A percentile compares a stretch with the other conserved stretches of the same genome.
phyloP scores from a whole-genome alignment of 108 stramenopile genomes.

The Nannochloropsis gaditana region DNA sequence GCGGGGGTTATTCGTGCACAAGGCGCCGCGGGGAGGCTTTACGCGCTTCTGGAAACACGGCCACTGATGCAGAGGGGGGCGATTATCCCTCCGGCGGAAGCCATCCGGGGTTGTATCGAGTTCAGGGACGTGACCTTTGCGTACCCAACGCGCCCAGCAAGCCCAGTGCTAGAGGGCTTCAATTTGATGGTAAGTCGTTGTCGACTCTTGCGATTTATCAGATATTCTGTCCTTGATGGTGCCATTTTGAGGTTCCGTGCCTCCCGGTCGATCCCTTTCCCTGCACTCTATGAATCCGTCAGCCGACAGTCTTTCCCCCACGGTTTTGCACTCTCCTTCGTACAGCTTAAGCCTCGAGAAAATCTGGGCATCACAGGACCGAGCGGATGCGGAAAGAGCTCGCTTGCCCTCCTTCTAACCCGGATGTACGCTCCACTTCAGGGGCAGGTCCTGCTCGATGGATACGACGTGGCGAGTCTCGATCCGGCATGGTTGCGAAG shows the following conservation, averaged over 20 bases:
- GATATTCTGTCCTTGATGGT: no score
- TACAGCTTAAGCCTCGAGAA: slow-evolving; percentile 65
- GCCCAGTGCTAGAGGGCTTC: slow-evolving; percentile 58
- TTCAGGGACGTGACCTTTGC: slow-evolving; percentile 47
- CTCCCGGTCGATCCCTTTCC: no score
- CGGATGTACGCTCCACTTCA: slow-evolving; percentile 70
- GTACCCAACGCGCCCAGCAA: slow-evolving; percentile 55
- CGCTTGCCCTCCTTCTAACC: slow-evolving; percentile 68
- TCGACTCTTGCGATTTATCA: no score
- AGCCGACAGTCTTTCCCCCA: background rate
- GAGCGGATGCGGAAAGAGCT: slow-evolving; percentile 87
- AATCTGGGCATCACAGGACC: slow-evolving; percentile 81
- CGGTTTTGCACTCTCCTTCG: background rate
- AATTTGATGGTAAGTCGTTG: background rate
- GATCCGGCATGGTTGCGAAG: slow-evolving; percentile 37
- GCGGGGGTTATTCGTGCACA: background rate
- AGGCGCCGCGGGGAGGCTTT: background rate
- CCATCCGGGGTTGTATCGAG: slow-evolving; percentile 31
- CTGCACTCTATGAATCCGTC: no score
- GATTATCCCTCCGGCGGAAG: background rate
- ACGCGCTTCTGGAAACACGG: slow-evolving; percentile 11
- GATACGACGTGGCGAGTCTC: slow-evolving; percentile 43
- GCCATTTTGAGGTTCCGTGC: no score
- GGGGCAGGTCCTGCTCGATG: slow-evolving; percentile 59
- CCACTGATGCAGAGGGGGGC: background rate